These are phyloP conservation scores for Penicillium sp. DNA, from an alignment of 2,329 filamentous ascomycete genomes.

Conservation along the genomic window DNA sequence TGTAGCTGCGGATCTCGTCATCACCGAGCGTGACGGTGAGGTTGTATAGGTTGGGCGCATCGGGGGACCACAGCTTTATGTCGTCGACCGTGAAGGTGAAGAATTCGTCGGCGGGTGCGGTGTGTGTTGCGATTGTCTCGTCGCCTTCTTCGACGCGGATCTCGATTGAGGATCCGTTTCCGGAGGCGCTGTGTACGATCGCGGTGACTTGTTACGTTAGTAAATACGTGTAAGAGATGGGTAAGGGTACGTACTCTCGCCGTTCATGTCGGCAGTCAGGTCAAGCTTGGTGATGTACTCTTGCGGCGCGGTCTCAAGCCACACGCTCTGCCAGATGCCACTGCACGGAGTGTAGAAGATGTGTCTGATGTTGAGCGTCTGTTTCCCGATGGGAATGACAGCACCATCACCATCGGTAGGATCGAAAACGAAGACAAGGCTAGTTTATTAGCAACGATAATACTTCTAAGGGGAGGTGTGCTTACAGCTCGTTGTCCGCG, in stretches of 20 bases:
- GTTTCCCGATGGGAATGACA: conserved; percentile 70
- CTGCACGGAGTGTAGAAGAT: conserved; percentile 76
- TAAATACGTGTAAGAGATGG: neutral
- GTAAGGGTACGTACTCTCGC: conserved; percentile 48
- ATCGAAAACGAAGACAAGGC: conserved; percentile 69
- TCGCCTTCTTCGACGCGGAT: conserved; percentile 46
- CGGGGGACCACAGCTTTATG: conserved; percentile 68
- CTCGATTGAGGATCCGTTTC: conserved; percentile 41
- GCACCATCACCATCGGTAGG: conserved; percentile 63
- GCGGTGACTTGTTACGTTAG: conserved; percentile 54
- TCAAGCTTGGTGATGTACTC: conserved; percentile 65
- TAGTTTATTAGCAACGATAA: conserved; percentile 32
- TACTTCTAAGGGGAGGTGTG: neutral
- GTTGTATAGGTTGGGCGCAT: conserved; percentile 67
- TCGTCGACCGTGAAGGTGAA: conserved; percentile 62
- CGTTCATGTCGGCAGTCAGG: conserved; percentile 62
- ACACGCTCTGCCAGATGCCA: conserved; percentile 76
- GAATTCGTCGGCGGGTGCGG: conserved; percentile 53
- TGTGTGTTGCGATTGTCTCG: conserved; percentile 49
- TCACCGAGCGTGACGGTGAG: conserved; percentile 59
- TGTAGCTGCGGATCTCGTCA: conserved; percentile 68
- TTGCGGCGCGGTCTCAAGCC: conserved; percentile 67
- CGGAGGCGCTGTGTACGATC: conserved; percentile 56
- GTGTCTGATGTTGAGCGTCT: conserved; percentile 55
- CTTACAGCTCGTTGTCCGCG: conserved; percentile 61